Base-by-base conservation (phyloP, 2,329 filamentous ascomycete species). In the Lecanoromycetidae sp. region DNA sequence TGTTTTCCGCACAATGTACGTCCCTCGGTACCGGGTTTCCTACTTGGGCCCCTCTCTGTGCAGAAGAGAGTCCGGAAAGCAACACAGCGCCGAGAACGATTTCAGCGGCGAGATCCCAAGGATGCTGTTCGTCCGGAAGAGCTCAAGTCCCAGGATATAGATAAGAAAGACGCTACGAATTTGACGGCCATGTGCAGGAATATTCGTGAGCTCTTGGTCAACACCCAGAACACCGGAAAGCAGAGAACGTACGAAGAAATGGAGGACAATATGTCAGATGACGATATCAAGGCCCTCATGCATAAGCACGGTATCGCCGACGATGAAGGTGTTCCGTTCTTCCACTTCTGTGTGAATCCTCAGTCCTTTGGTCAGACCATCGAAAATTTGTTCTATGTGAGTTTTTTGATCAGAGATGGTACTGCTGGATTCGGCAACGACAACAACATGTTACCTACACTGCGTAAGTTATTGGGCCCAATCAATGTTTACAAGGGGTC, bases 301-400 rank as follows among this genome's bases (percentile, higher is more conserved):
- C 74, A 77, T 30, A 70, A 76, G 46, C 67, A 83, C 57, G 76
- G 80, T 2, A 68, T 94, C 12, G 74, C 79, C 10, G 71, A 73
- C 15, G 79, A 79, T 2, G 80, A 80, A 1, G 84, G 85, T 13
- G 76, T 94, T 3, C 79, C 84, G 41, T 66, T 95, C 10, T 82
- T 95, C 62, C 79, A 83, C 44, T 96, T 95, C 56, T 85, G 87
- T 33, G 76, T 96, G 54, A 94, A 98, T 57, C 91, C 91, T 0
- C 70, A 70, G 32, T 94, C 87, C 0, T 98, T 96, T 58, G 86
- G 86, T 0, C 91, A 98, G 64, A 94, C 87, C 0, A 80, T 98
- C 5, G 91, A 98, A 62, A 98, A 98, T 57, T 71, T 98, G 57
- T 98, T 98, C 64, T 96, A 96, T 61, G 77, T 94, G 56, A 93